Base-by-base conservation (phyloP, 176 grass and related monocot species). In the Neostapfia colusana region DNA sequence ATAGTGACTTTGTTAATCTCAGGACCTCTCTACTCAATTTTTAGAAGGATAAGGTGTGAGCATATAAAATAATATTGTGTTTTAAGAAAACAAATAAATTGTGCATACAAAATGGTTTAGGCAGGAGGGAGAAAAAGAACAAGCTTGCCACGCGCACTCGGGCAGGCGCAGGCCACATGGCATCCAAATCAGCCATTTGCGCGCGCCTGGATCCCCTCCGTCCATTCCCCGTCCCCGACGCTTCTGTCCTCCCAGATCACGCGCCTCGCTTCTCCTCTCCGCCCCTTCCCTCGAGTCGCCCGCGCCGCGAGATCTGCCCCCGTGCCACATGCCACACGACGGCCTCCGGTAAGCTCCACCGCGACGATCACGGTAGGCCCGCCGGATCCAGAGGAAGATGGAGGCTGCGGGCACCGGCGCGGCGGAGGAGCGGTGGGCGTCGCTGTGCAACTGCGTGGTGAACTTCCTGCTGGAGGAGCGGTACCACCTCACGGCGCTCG, bases 381-480 rank as follows among this genome's bases (percentile, higher is more conserved):
- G 65, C 27, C 48, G 27, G 74, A 73, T 60, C 34, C 50, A 12
- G 55, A 55, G 36, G 67, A 49, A 18, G 26, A 84, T 83, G 80
- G 53, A 83, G 55, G 71, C 31, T 18, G 40, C 53, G 62, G 69
- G 55, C 54, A 81, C 43, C 41, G 58, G 79, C 59, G 59, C 72
- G 38, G 73, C 89, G 58, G 90, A 91, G 44, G 86, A 89, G 65
- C 78, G 83, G 77, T 96, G 92, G 85, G 70, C 94, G 48, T 97
- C 94, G 58, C 82, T 97, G 74, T 97, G 94, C 84, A 97, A 97
- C 76, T 97, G 94, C 82, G 94, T 97, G 16, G 94, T 97, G 68
- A 97, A 97, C 73, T 97, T 97, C 62, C 67, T 97, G 79, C 62
- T 97, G 77, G 88, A 97, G 83, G 94, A 97, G 87, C 85, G 75